Evolutionary conservation across 73 alveolate genomes (phyloP).

Genomic region (Tetrahymena borealis): DNA sequence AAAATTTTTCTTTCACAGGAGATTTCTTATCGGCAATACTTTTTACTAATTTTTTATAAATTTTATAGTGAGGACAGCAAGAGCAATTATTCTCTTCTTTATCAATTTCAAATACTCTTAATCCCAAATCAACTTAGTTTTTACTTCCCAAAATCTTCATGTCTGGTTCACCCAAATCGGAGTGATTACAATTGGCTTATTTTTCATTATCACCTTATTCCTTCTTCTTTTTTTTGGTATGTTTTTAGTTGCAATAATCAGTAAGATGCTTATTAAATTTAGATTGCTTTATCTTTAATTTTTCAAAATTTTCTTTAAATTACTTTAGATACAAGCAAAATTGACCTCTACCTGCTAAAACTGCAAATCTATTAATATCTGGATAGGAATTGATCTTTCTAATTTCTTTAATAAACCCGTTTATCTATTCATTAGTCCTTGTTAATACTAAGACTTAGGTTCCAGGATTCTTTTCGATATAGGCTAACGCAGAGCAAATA

Average conservation of each 20-base stretch:
- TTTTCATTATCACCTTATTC: too few relatives aligned
- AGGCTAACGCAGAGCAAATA: constrained; percentile 61
- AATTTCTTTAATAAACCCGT: neutral
- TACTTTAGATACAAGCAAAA: neutral
- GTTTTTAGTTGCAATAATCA: neutral
- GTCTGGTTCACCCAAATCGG: too few relatives aligned
- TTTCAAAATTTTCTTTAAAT: neutral
- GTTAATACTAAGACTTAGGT: neutral
- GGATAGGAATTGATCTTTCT: neutral
- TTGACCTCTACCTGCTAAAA: neutral
- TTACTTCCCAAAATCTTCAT: neutral
- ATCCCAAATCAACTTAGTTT: neutral
- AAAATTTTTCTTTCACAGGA: neutral
- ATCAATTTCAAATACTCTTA: neutral
- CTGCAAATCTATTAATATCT: neutral
- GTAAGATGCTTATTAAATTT: neutral
- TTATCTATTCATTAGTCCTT: neutral
- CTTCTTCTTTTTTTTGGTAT: too few relatives aligned
- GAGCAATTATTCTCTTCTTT: neutral
- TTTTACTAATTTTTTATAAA: neutral
- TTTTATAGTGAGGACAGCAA: neutral
- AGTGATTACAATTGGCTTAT: too few relatives aligned
- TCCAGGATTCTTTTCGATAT: neutral
- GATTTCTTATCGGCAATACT: neutral
- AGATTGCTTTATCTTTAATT: neutral